Evolutionary conservation across 2,329 filamentous ascomycete genomes (phyloP), one percentile per base, ranked within the genome.

Genomic region (Penicillium sp.): DNA sequence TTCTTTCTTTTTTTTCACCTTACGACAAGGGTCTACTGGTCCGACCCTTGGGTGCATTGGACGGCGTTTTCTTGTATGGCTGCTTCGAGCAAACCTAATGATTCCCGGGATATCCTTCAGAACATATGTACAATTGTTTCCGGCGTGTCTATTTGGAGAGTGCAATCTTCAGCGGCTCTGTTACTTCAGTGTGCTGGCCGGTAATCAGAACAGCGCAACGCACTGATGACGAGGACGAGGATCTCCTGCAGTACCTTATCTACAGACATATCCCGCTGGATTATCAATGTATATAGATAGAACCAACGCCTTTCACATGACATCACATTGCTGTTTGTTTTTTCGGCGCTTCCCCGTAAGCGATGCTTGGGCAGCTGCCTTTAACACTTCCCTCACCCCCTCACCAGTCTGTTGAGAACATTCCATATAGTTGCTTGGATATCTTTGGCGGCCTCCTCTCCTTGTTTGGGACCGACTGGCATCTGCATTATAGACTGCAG

Each of bases 31-130:
- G 29, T 66, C 56, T 50, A 66, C 35, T 64, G 65, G 66, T 74
- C 64, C 55, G 66, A 59, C 59, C 67, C 60, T 52, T 63, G 53
- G 67, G 70, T 76, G 75, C 75, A 77, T 77, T 61, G 72, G 70
- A 71, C 62, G 76, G 76, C 74, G 76, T 77, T 75, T 65, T 66
- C 62, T 56, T 46, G 63, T 56, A 56, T 62, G 46, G 53, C 47
- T 56, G 35, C 21, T 62, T 64, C 49, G 50, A 38, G 51, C 57
- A 64, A 55, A 57, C 51, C 44, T 60, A 48, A 60, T 66, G 67
- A 69, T 70, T 68, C 64, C 68, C 64, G 61, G 66, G 61, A 48
- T 17, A 62, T 50, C 17, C 26, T 41, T 58, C 55, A 54, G 59
- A 53, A 29, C n/a, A 60, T 23, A n/a, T 66, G 55, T 64, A 58